phyloP scores from a whole-genome alignment of 1,284 basidiomycete species.

The Tausonia pullulans region DNA sequence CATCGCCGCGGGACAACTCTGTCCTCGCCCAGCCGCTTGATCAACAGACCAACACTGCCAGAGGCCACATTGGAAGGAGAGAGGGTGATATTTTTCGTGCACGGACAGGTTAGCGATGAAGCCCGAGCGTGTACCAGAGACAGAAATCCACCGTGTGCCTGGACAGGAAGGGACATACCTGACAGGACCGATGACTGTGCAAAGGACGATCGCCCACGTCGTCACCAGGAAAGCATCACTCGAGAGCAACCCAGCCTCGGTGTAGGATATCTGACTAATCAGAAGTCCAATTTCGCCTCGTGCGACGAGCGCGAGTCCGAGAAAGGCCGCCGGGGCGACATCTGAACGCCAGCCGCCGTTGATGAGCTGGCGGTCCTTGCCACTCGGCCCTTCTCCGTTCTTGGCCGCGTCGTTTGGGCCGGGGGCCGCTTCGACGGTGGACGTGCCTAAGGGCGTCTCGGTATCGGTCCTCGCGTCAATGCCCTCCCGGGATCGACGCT shows the following conservation, averaged over 20 bases:
- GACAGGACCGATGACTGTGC: slow-evolving; percentile 42
- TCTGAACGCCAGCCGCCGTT: neutral
- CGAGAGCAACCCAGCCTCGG: slow-evolving; percentile 31
- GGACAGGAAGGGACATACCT: neutral
- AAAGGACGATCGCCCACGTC: slow-evolving; percentile 44
- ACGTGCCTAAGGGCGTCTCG: neutral
- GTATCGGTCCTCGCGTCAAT: neutral
- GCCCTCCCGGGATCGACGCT: neutral
- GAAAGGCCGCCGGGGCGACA: slow-evolving; percentile 23
- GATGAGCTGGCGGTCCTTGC: neutral
- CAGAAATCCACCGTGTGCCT: too few relatives aligned
- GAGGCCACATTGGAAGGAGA: too few relatives aligned
- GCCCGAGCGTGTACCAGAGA: too few relatives aligned
- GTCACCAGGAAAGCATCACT: slow-evolving; percentile 28
- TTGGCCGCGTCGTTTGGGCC: neutral
- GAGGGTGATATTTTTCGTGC: too few relatives aligned
- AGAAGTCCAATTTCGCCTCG: slow-evolving; percentile 46
- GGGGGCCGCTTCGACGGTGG: neutral
- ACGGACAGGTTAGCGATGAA: too few relatives aligned
- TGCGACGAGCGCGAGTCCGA: slow-evolving; percentile 42
- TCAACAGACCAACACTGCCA: neutral
- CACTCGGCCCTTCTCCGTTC: neutral
- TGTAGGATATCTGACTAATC: slow-evolving; percentile 30
- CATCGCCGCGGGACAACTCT: slow-evolving; percentile 1
- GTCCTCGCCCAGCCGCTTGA: neutral